A percentile compares a stretch with the other conserved stretches of the same genome.
phyloP scores from a whole-genome alignment of 768 basidiomycete species.

The Amanita fuliginea region DNA sequence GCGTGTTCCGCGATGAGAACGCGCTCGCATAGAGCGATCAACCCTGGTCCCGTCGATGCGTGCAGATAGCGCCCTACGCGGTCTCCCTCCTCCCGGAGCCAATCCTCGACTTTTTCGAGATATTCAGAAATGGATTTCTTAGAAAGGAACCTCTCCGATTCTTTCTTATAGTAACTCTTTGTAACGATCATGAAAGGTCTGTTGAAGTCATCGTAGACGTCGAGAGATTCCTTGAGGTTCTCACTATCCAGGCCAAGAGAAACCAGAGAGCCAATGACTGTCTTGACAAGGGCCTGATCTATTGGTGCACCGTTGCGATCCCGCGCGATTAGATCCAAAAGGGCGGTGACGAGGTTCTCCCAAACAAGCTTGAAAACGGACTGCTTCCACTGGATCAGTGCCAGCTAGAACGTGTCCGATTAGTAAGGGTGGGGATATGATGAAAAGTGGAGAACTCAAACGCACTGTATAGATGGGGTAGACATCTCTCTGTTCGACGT shows the following conservation, averaged over 20 bases:
- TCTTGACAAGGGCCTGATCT: conserved; percentile 93
- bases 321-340: conserved; percentile 80
- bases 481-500: conserved; percentile 69
- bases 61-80: conserved; percentile 93
- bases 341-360: conserved; percentile 71
- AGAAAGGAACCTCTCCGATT: conserved; percentile 86
- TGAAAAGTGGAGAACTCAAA: conserved; percentile 4
- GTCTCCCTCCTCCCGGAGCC: conserved; percentile 90
- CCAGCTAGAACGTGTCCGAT: conserved; percentile 45
- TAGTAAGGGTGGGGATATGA: not conserved
- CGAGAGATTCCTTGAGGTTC: conserved; percentile 87
- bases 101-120: conserved; percentile 91
- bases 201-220: conserved; percentile 93
- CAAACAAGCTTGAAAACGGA: conserved; percentile 86
- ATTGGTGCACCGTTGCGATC: conserved; percentile 94
- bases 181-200: conserved; percentile 80
- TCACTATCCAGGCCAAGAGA: conserved; percentile 87
- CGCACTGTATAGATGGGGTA: conserved; percentile 93
- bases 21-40: conserved; percentile 82
- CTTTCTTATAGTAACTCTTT: conserved; percentile 85
- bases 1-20: conserved; percentile 88
- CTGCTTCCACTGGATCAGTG: conserved; percentile 91
- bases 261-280: conserved; percentile 93
- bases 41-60: conserved; percentile 77
- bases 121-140: conserved; percentile 94